Conservation (phyloP, 2,329 filamentous ascomycete species). For the Calonectria hongkongensis region DNA sequence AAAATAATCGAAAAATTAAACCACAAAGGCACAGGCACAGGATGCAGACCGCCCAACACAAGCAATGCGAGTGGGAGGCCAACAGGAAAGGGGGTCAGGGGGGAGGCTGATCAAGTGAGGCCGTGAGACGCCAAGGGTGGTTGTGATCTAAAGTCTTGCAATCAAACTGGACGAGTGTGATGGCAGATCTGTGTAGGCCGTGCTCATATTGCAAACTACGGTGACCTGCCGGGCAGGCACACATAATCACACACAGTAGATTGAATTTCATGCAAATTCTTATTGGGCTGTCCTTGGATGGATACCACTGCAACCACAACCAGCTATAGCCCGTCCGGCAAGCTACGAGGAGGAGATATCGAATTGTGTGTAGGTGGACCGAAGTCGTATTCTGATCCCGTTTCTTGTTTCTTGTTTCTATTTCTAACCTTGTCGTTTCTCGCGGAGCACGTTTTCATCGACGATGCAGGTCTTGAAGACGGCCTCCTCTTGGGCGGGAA, state of each 20-base stretch:
- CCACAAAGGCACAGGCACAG: background rate
- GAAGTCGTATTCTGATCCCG: background rate
- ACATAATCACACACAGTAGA: constrained; percentile 7
- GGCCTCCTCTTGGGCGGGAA: constrained; percentile 24
- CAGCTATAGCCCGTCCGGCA: background rate
- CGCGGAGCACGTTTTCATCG: constrained; percentile 13
- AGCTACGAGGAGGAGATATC: background rate
- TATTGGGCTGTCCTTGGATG: background rate
- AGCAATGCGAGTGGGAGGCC: background rate
- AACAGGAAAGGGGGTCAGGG: background rate
- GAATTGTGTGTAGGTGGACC: background rate
- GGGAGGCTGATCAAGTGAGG: constrained; percentile 6
- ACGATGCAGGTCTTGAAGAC: constrained; percentile 5
- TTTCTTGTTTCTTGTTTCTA: constrained; percentile 22
- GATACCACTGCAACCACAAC: background rate
- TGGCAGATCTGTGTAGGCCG: constrained; percentile 4
- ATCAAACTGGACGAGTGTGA: background rate
- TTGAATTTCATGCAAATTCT: constrained; percentile 10
- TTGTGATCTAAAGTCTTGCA: constrained; percentile 13
- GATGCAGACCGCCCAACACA: constrained; percentile 16
- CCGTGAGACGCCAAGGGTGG: constrained; percentile 17
- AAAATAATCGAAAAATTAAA: background rate
- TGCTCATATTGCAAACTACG: background rate
- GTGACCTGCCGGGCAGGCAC: background rate
- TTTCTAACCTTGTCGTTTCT: background rate